These are phyloP conservation scores for Pseudogymnoascus sp. DNA, from an alignment of 2,329 filamentous ascomycete species.

Conservation along the genomic window DNA sequence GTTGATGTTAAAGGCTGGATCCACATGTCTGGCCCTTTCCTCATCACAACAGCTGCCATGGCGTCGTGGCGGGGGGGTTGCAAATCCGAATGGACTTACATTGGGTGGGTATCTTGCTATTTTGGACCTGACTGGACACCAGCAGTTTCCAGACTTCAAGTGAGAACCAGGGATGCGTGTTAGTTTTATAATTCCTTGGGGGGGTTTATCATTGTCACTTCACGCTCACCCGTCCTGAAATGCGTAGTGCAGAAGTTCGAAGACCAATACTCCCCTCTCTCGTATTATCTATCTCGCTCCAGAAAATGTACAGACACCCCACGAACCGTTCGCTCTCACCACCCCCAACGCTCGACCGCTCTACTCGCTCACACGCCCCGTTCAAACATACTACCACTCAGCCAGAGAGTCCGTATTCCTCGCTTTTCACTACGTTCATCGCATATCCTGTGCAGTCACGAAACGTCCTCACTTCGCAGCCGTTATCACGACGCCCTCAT, in stretches of 20 bases:
- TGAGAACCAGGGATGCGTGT: too few species aligned
- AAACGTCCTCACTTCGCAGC: conserved; percentile 33
- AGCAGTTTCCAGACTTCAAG: too few species aligned
- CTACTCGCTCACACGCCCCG: background rate
- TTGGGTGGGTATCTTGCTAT: too few species aligned
- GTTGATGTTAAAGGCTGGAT: too few species aligned
- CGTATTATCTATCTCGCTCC: conserved; percentile 2
- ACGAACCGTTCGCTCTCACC: background rate
- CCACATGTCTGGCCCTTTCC: too few species aligned
- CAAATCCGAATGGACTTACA: too few species aligned
- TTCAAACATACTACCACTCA: background rate
- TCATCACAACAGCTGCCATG: too few species aligned
- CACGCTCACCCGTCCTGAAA: background rate
- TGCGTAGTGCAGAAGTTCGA: background rate
- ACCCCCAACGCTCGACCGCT: background rate
- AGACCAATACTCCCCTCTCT: background rate
- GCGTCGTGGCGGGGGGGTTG: too few species aligned
- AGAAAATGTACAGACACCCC: conserved; percentile 2
- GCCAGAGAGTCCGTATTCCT: background rate
- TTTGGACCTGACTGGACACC: too few species aligned
- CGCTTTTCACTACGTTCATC: background rate
- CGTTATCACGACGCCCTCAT: conserved; percentile 71
- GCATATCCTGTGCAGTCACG: background rate
- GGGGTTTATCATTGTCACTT: background rate
- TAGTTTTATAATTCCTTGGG: too few species aligned